phyloP scores from a whole-genome alignment of 192 early-diverging fungal genomes.

The Rhizophlyctis rosea region DNA sequence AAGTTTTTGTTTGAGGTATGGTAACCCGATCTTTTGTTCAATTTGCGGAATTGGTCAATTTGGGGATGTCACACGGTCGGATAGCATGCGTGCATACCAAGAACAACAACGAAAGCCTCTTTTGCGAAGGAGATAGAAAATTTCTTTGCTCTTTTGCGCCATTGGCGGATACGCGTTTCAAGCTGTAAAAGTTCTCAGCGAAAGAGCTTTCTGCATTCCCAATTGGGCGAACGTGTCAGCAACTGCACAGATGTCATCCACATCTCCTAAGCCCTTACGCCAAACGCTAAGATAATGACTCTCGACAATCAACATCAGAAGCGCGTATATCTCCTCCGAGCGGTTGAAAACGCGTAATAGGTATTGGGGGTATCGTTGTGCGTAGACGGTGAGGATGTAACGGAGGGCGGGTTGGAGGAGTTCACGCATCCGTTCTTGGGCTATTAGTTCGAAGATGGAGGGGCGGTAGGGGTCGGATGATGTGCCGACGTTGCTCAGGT shows the following conservation, averaged over 20 bases:
- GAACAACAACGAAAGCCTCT: constrained; percentile 62
- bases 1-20: constrained; percentile 71
- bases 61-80: too few species aligned
- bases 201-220: constrained; percentile 62
- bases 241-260: too few species aligned
- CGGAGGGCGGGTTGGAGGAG: constrained; percentile 81
- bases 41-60: too few species aligned
- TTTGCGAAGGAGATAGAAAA: constrained; percentile 30
- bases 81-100: constrained; percentile 49
- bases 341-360: constrained; percentile 68
- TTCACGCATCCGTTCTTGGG: constrained; percentile 78
- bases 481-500: constrained; percentile 65
- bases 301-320: constrained; percentile 77
- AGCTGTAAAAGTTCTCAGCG: constrained; percentile 91
- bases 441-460: constrained; percentile 87
- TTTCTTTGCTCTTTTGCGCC: background rate
- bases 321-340: constrained; percentile 80
- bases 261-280: constrained; percentile 54
- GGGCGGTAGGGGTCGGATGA: constrained; percentile 73
- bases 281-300: constrained; percentile 79
- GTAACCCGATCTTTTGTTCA: constrained; percentile 68
- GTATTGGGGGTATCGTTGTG: constrained; percentile 83
- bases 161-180: constrained; percentile 63
- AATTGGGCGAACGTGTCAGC: too few species aligned
- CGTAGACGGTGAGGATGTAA: constrained; percentile 82